A percentile compares a stretch with the other conserved stretches of the same genome.
Evolutionary conservation across 495 filamentous ascomycete genomes (phyloP).

Genomic region (Chaetomium cochliodes): DNA sequence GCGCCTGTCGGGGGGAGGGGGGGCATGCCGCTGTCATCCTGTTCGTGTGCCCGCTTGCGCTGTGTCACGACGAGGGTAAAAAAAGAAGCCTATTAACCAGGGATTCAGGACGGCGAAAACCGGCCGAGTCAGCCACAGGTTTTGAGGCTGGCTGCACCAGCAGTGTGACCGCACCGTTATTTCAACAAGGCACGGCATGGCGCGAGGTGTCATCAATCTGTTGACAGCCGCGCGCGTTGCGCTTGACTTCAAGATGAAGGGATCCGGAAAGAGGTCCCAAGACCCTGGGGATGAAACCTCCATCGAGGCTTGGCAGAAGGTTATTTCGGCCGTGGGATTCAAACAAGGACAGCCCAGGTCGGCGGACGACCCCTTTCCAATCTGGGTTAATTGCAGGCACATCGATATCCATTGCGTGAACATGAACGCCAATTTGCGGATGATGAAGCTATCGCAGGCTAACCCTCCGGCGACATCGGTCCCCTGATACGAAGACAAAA

Average conservation of each 20-base stretch:
- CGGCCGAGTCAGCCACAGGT: not conserved
- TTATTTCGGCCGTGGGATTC: conserved; percentile 23
- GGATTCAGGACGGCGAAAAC: not conserved
- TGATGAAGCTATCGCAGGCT: not conserved
- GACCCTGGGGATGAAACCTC: conserved; percentile 20
- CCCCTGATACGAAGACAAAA: not conserved
- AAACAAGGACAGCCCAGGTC: conserved; percentile 15
- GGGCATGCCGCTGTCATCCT: conserved; percentile 10
- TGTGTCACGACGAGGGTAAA: not conserved
- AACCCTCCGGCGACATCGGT: not conserved
- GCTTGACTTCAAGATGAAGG: conserved; percentile 12
- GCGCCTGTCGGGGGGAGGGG: not conserved
- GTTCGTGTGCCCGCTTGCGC: not conserved
- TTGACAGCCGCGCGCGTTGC: not conserved
- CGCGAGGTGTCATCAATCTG: not conserved
- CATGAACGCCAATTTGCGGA: not conserved
- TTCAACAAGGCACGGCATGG: not conserved
- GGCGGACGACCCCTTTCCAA: conserved; percentile 15
- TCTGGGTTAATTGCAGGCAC: conserved; percentile 22
- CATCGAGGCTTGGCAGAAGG: conserved; percentile 21
- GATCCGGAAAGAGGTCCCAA: not conserved
- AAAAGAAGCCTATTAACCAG: not conserved
- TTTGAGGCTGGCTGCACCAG: conserved; percentile 1
- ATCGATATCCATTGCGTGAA: conserved; percentile 8
- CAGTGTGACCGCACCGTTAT: not conserved